Base-by-base conservation (phyloP, 2,329 filamentous ascomycete genomes). In the Cladophialophora psammophila region DNA sequence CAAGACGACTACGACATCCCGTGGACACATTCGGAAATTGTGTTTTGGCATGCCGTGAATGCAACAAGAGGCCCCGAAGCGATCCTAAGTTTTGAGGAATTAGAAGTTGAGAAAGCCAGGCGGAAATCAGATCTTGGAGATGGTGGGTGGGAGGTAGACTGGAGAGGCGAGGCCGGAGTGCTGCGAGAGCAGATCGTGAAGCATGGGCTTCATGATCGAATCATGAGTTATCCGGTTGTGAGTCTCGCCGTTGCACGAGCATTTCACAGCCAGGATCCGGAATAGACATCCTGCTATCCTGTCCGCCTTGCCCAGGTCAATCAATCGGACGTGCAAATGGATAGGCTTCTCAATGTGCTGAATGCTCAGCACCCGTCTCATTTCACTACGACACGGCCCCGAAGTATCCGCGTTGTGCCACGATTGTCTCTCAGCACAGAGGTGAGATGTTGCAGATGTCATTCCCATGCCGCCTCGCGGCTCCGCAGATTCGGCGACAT, bases 11-110 rank as follows among this genome's bases (percentile, higher is more conserved):
- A 73, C 48, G 65, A 67, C 55, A 64, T 67, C 34, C 65, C 65
- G 3, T 67, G 65, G 65, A 32, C 60, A 56, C 85, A 87, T 71
- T 85, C 80, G 6, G 78, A 85, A 31, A 72, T 78, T 9, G 56
- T 87, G 7, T 87, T 85, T 71, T 85, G 84, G 83, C 80, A 86
- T 68, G 85, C 85, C 0, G 82, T 86, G 2, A 86, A 84, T 67
- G 85, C 84, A 1, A 80, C 82, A 0, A 65, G 72, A 1, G 64
- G 76, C 0, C 57, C 59, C 0, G 79, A 85, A 8, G 78, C 71
- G 4, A 80, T 78, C 40, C 42, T 67, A 54, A 64, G 26, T 42
- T 67, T 67, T 35, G 81, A 83, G 1, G 80, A 84, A 2, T 74
- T 87, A 1, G 81, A 84, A 42, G 64, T 73, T 20, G 76, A 79